Evolutionary conservation across 805 yeast genomes (phyloP), one percentile per base, ranked within the genome.

Genomic region (Yarrowia deformans): DNA sequence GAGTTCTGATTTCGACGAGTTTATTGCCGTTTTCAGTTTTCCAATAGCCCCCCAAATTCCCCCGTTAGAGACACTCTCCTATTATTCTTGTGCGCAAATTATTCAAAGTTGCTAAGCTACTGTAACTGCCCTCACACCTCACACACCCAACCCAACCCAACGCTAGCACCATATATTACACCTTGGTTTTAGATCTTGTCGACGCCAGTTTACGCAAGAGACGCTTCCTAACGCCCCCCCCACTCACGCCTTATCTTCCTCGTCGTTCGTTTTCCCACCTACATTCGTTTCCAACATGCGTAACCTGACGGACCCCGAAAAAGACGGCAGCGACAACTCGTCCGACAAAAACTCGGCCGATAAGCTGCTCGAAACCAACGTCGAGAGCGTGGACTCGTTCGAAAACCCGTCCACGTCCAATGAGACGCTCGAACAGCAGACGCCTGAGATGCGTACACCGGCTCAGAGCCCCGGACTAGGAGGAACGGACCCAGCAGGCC

Each of bases 101-200:
- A 54, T 54, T 54, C 60, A 54, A 54, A 37, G 60, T 54, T 54
- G 60, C 60, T 54, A 54, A 54, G 60, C 42, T 54, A 23, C 39
- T 39, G 58, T 9, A 35, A 35, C 60, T 54, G 60, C 45, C 60
- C 45, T 54, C 55, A 49, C 37, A n/a, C 58, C n/a, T n/a, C n/a
- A n/a, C n/a, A n/a, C n/a, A n/a, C n/a, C n/a, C n/a, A n/a, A n/a
- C n/a, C 32, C 12, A 29, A 49, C 54, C 35, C 54, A 32, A 14
- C 54, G 9, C 45, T 39, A 54, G 45, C 45, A 39, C n/a, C 60
- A 54, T 39, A 54, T 39, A 54, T 39, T 54, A 54, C 45, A 34
- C 37, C 60, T 39, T 37, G 34, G 45, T 10, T 8, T 16, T 16
- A 18, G 54, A 54, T 54, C 34, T 39, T 35, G 29, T 23, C 19